Base-by-base conservation (phyloP, 192 early-diverging fungal species). In the Podila epicladia region DNA sequence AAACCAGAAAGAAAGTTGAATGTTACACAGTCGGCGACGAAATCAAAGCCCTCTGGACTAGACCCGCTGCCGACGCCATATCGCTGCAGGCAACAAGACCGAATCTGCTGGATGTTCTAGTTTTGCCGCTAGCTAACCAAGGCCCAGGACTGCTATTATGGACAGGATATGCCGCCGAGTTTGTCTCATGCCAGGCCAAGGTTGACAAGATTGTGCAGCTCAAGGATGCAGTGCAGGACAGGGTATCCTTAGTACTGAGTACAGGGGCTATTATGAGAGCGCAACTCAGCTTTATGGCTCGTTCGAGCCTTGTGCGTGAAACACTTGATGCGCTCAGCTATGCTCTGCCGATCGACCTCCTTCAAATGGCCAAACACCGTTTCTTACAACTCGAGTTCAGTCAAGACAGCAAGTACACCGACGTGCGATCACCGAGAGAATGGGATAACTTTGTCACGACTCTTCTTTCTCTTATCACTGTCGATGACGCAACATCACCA, bases 381-480 rank as follows among this genome's bases (percentile, higher is more conserved):
- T 87, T 83, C 62, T 49, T 87, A 7, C 65, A 45, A 9, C 78
- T 75, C 9, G 69, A 75, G 9, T 85, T 84, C 58, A 65, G 70
- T 3, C 62, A 57, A 0, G 61, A 68, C 32, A 4, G 50, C 8
- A 48, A 35, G 26, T 65, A 55, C 45, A 58, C 19, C 5, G 22
- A 53, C 24, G 45, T 67, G 26, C 33, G 45, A 33, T 29, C 50
- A 26, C 50, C 35, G 15, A 72, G 68, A 7, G 85, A 87, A 51
- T 87, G 84, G 84, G 72, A 65, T 17, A 84, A 74, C 24, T 86
- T 87, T 55, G 45, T 75, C 6, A 68, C 78, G 9, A 62, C 65
- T 0, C 65, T 87, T 17, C 66, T 87, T 1, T 83, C 84, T 11
- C 24, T 55, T 1, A 12, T 55, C 53, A 55, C 3, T 17, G 26